A percentile compares a stretch with the other conserved stretches of the same genome.
These are phyloP conservation scores for Volvox reticuliferus DNA, from an alignment of 139 green algal species.

Conservation along the genomic window DNA sequence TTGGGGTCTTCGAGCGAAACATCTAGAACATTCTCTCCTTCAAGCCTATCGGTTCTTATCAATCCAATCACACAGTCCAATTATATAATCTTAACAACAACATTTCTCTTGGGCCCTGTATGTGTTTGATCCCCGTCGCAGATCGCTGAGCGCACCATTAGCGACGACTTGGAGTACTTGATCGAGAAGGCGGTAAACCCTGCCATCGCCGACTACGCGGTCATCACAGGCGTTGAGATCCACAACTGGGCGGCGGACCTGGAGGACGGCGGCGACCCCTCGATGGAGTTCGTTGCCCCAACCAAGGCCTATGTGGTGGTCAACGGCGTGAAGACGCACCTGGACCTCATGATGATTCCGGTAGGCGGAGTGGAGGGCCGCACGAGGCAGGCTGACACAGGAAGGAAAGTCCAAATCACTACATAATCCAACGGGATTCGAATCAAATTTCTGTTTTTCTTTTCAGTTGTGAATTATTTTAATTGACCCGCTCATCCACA, in stretches of 20 bases:
- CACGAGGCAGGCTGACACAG: too few relatives aligned
- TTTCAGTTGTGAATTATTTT: neutral
- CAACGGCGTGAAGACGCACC: constrained; percentile 75
- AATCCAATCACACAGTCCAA: too few relatives aligned
- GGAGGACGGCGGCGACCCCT: constrained; percentile 55
- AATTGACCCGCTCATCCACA: constrained; percentile 1
- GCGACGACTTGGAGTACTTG: constrained; percentile 87
- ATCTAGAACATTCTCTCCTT: too few relatives aligned
- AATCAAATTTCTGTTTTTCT: too few relatives aligned
- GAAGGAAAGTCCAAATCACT: too few relatives aligned
- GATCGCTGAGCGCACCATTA: constrained; percentile 82
- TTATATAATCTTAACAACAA: too few relatives aligned
- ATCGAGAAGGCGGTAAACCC: constrained; percentile 85
- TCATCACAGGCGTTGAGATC: constrained; percentile 86
- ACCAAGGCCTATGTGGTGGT: constrained; percentile 78
- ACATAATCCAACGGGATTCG: too few relatives aligned
- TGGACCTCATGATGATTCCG: constrained; percentile 73
- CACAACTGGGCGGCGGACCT: constrained; percentile 81
- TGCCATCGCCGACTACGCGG: constrained; percentile 85
- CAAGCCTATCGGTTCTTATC: too few relatives aligned
- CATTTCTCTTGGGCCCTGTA: too few relatives aligned
- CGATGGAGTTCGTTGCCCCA: constrained; percentile 81
- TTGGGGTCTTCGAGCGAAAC: too few relatives aligned
- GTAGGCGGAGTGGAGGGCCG: constrained; percentile 18
- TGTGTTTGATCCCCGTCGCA: neutral